Evolutionary conservation across 805 yeast genomes (phyloP).

Genomic region (Grigorovia humatica): DNA sequence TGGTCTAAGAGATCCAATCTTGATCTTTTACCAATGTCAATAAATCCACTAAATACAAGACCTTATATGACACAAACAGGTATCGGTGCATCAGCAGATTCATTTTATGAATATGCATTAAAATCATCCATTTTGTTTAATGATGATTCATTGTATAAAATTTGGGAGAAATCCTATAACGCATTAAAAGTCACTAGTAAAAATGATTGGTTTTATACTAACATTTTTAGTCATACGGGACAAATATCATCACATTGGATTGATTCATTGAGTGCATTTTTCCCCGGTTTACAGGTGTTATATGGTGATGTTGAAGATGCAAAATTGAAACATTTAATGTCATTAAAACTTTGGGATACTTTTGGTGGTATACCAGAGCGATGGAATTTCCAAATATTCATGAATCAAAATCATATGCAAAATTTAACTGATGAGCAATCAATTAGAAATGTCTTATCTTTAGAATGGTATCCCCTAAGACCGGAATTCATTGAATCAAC

Average conservation of each 20-base stretch:
- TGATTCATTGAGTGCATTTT: constrained; percentile 79
- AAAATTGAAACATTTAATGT: constrained; percentile 46
- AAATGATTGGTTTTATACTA: constrained; percentile 42
- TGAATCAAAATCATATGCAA: not conserved
- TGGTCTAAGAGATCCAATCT: constrained; percentile 59
- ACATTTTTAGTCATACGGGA: constrained; percentile 49
- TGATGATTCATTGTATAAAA: constrained; percentile 37
- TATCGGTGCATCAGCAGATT: constrained; percentile 84
- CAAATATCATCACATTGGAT: constrained; percentile 52
- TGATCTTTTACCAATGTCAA: constrained; percentile 67
- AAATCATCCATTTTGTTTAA: constrained; percentile 68
- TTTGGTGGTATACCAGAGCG: constrained; percentile 83
- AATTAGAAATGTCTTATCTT: constrained; percentile 14
- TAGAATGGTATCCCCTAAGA: constrained; percentile 88
- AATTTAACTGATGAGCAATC: not conserved
- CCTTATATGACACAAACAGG: constrained; percentile 41
- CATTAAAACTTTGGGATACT: constrained; percentile 65
- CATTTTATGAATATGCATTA: constrained; percentile 80
- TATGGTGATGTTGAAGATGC: constrained; percentile 69
- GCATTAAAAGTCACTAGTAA: constrained; percentile 48
- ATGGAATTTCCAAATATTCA: constrained; percentile 41
- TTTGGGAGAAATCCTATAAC: constrained; percentile 53
- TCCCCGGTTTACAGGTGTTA: constrained; percentile 75
- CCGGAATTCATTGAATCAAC: constrained; percentile 91
- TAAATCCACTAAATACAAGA: constrained; percentile 37